These are phyloP conservation scores for Hymenoscyphus albidus DNA, from an alignment of 2,329 filamentous ascomycete genomes.

Conservation along the genomic window DNA sequence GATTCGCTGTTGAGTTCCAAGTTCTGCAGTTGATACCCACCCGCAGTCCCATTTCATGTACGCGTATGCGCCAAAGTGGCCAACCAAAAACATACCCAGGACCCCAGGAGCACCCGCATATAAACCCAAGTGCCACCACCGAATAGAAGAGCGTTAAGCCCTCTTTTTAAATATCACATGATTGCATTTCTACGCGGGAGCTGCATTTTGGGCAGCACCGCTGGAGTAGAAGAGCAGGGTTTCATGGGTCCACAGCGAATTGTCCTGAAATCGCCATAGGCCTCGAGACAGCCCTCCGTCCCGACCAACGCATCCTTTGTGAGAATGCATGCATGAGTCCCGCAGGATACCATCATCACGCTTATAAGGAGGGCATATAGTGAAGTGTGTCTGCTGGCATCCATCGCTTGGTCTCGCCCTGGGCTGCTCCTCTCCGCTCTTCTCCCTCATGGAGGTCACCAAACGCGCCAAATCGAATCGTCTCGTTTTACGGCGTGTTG, in stretches of 20 bases:
- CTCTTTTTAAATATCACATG: neutral
- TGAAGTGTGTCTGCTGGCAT: slow-evolving; percentile 1
- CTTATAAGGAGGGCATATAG: neutral
- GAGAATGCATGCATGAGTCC: slow-evolving; percentile 11
- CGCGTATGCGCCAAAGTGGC: neutral
- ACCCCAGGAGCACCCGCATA: neutral
- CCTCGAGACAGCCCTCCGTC: neutral
- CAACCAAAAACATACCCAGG: neutral
- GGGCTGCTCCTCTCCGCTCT: neutral
- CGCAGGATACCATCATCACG: slow-evolving; percentile 1
- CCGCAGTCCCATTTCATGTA: neutral
- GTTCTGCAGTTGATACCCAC: neutral
- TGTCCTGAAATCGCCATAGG: slow-evolving; percentile 7
- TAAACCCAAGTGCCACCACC: neutral
- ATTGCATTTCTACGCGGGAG: neutral
- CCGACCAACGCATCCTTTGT: neutral
- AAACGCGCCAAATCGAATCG: neutral
- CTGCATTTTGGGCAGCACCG: neutral
- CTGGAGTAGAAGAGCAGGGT: neutral
- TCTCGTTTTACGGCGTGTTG: neutral
- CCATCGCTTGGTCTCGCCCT: neutral
- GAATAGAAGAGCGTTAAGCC: neutral
- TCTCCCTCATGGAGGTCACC: neutral
- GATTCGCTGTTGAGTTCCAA: neutral
- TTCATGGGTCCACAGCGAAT: neutral